Base-by-base conservation (phyloP, 768 basidiomycete species). In the Leccinum ochraceum region DNA sequence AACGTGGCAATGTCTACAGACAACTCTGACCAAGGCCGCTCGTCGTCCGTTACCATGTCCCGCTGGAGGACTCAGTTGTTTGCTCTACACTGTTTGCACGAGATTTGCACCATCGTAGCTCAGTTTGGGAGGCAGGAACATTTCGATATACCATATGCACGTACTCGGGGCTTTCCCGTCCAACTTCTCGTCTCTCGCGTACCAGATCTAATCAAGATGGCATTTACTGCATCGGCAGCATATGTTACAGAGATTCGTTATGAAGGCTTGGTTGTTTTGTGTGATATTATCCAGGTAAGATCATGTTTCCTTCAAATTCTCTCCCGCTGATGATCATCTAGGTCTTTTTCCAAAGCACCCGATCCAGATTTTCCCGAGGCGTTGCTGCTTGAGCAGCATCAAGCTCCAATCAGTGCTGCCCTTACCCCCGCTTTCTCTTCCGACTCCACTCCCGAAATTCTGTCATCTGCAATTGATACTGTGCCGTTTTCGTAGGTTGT, bases 21-120 rank as follows among this genome's bases (percentile, higher is more conserved):
- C 56, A 61, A 63, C 42, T 56, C 69, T 52, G 72, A 76, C 8
- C 72, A 74, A 26, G 73, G 73, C 16, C 65, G 74, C 46, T 76
- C 73, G 22, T 63, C 65, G 4, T 74, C 78, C 10, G 77, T 82
- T 36, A 74, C 78, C 9, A 92, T 86, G 7, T 94, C 94, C 17
- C 83, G 96, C 49, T 99, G 97, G 97, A 81, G 97, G 60, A 99
- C 97, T 0, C 97, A 98, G 62, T 77, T 98, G 16, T 99, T 98
- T 72, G 94, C 97, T 2, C 75, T 99, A 56, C 86, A 90, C 63
- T 98, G 97, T 71, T 75, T 98, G 37, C 96, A 98, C 72, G 85
- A 86, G 53, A 95, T 98, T 10, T 93, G 96, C 65, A 80, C 79
- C 1, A 86, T 90, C 6, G 87, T 97, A 1, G 79, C 84, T 0